Conservation (phyloP, 805 yeast genomes). For the Suhomyces canberraensis region DNA sequence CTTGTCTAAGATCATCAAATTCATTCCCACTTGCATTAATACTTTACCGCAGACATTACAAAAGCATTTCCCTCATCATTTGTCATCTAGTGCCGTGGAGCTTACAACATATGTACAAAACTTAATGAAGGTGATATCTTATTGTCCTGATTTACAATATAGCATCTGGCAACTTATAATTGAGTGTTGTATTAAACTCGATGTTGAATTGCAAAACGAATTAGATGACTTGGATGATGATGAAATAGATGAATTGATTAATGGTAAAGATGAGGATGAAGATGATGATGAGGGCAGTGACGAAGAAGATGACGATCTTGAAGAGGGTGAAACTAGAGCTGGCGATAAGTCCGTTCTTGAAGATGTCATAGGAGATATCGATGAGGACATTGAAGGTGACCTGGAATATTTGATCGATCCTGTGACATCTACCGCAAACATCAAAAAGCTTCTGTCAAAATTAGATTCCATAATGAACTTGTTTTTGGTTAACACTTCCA, state of each 20-base stretch:
- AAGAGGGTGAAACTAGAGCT: slow-evolving; percentile 21
- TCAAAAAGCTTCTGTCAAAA: slow-evolving; percentile 57
- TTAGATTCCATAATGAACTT: slow-evolving; percentile 66
- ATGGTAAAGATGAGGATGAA: slow-evolving; percentile 46
- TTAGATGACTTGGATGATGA: slow-evolving; percentile 79
- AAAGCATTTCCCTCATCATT: slow-evolving; percentile 73
- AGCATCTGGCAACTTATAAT: slow-evolving; percentile 77
- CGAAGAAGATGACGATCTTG: slow-evolving; percentile 18
- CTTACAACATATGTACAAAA: slow-evolving; percentile 66
- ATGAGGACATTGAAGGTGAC: slow-evolving; percentile 30
- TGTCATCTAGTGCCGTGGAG: slow-evolving; percentile 50
- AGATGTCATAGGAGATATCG: slow-evolving; percentile 27
- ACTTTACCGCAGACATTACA: slow-evolving; percentile 57
- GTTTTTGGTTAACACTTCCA: slow-evolving; percentile 50
- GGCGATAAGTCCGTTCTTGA: slow-evolving; percentile 27
- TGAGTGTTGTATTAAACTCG: slow-evolving; percentile 79
- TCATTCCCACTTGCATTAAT: slow-evolving; percentile 79
- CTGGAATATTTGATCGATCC: slow-evolving; percentile 47
- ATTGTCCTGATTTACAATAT: slow-evolving; percentile 73
- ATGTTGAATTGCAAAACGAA: slow-evolving; percentile 88
- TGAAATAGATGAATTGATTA: slow-evolving; percentile 50
- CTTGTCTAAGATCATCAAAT: slow-evolving; percentile 58
- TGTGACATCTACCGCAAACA: slow-evolving; percentile 40
- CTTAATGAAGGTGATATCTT: slow-evolving; percentile 54
- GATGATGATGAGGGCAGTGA: slow-evolving; percentile 29